Base-by-base conservation (phyloP, 75 land plant genomes). In the Picea glauca region DNA sequence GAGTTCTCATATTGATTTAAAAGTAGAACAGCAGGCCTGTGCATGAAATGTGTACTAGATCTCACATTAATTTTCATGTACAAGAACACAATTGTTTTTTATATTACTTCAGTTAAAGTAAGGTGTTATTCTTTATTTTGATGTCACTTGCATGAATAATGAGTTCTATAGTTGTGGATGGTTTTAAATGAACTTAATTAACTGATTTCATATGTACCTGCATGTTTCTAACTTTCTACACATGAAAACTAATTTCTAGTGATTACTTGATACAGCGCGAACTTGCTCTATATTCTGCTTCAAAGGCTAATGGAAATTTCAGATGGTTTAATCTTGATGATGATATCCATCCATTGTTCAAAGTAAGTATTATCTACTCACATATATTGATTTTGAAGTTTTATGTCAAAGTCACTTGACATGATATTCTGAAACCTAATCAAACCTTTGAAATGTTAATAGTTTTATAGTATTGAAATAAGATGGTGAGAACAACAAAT, bases 271-370 rank as follows among this genome's bases (percentile, higher is more conserved):
- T 91, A 85, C 96, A 96, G 99, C 89, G 93, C 30, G 99, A 94
- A 81, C 83, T 92, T 77, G 94, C 96, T 67, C 75, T 96, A 56
- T 96, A 96, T 77, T 90, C 94, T 40, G 99, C 96, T 75, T 88
- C 96, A 20, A 96, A 83, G 74, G 75, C 86, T 61, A 86, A 83
- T 62, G 66, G 66, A 76, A 88, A 87, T 38, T 92, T 93, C 76
- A 84, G 82, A 76, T 86, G 86, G 85, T 96, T 96, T 87, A 87
- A 96, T 79, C 87, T 96, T 80, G 99, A 96, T 78, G 84, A 84
- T 30, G 99, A 96, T 82, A 83, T 96, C 66, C 87, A 92, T 82
- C 96, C 99, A 30, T 73, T 90, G 20, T 93, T 94, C 74, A 96
- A 96, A 90, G 99, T 96, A 84, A 82, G 61, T 61, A 33, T 60